A percentile compares a stretch with the other conserved stretches of the same genome.
Conservation (phyloP, 768 basidiomycete species). For the Mycena kentingensis region DNA sequence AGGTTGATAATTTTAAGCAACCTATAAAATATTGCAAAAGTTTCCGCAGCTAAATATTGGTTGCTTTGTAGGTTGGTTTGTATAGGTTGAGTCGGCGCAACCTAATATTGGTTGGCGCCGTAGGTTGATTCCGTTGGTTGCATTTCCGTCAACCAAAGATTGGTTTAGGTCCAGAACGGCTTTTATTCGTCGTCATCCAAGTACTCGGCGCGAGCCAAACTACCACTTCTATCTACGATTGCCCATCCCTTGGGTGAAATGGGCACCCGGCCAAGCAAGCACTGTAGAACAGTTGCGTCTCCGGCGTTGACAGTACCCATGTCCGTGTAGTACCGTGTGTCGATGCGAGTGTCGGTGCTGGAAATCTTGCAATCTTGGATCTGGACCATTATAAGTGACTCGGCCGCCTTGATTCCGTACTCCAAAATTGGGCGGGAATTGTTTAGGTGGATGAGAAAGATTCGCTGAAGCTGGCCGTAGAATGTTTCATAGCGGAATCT, state of each 20-base stretch:
- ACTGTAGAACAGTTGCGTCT: slow-evolving; percentile 7
- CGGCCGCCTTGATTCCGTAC: too few species aligned
- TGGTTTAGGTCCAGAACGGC: too few species aligned
- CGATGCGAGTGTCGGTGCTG: background rate
- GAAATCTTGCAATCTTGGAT: background rate
- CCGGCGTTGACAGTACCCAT: slow-evolving; percentile 2
- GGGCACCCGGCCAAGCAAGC: slow-evolving; percentile 24
- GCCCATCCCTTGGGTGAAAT: background rate
- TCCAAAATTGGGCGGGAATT: slow-evolving; percentile 3
- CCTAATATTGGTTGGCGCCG: too few species aligned
- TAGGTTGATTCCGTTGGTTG: too few species aligned
- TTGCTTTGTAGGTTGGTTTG: too few species aligned
- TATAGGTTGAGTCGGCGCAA: too few species aligned
- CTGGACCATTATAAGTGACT: background rate
- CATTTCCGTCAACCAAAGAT: too few species aligned
- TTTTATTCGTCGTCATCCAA: background rate
- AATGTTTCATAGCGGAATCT: slow-evolving; percentile 6
- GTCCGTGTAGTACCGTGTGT: background rate
- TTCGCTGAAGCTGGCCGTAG: slow-evolving; percentile 28
- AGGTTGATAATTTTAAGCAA: background rate
- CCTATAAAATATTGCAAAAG: background rate
- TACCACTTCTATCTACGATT: background rate
- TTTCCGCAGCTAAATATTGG: background rate
- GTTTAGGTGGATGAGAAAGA: slow-evolving; percentile 19
- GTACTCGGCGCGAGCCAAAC: background rate